These are phyloP conservation scores for Populus hybrid DNA, from an alignment of 441 rosid genomes.

Conservation along the genomic window DNA sequence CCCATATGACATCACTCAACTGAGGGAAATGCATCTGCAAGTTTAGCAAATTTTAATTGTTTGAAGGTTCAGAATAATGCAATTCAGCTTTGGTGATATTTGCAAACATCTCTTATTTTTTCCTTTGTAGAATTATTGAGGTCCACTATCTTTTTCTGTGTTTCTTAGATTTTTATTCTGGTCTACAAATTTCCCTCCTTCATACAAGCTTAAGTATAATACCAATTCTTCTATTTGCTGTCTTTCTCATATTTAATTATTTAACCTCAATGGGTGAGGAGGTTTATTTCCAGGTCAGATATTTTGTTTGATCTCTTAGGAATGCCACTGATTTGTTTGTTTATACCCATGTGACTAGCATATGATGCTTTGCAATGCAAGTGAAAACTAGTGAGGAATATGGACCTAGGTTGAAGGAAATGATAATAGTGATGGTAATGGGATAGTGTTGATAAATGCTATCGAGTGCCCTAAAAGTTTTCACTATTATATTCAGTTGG, in stretches of 20 bases:
- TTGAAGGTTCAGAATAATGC: neutral
- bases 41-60: neutral
- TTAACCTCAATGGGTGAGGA: neutral
- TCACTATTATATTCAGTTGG: neutral
- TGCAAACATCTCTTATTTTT: neutral
- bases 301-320: neutral
- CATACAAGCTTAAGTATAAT: neutral
- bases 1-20: neutral
- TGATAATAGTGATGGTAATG: constrained; percentile 38
- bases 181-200: neutral
- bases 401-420: constrained; percentile 5
- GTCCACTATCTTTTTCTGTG: neutral
- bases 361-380: neutral
- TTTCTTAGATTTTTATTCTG: neutral
- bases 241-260: neutral
- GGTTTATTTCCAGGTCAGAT: neutral
- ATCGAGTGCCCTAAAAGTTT: neutral
- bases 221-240: neutral
- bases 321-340: neutral
- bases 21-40: neutral
- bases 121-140: neutral
- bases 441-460: neutral
- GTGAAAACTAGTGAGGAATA: neutral
- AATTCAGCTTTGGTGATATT: neutral
- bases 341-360: neutral